phyloP scores from a whole-genome alignment of 192 early-diverging fungal genomes.

The Neocallimastix lanati region DNA sequence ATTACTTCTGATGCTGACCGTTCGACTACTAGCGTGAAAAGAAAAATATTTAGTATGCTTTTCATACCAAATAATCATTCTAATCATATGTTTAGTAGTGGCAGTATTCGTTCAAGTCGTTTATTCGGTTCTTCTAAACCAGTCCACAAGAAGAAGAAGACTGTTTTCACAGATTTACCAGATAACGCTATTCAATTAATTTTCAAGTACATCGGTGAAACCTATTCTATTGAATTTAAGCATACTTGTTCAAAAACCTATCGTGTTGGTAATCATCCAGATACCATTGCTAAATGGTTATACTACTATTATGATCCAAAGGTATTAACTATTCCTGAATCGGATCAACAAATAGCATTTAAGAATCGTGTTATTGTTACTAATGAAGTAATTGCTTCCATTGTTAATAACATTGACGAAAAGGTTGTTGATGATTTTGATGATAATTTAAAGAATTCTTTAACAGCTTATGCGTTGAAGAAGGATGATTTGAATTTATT shows the following conservation, averaged over 20 bases:
- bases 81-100: background rate
- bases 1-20: background rate
- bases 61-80: background rate
- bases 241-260: background rate
- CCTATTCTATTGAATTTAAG: background rate
- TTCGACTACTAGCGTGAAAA: background rate
- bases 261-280: background rate
- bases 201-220: background rate
- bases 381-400: background rate
- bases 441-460: background rate
- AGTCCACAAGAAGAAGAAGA: background rate
- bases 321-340: background rate
- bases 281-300: background rate
- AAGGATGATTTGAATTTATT: background rate
- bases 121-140: background rate
- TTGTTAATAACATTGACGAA: background rate
- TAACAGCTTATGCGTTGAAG: background rate
- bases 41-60: background rate
- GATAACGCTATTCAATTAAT: background rate
- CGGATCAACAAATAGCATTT: background rate
- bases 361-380: background rate
- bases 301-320: background rate
- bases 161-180: background rate
- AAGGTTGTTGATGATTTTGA: background rate
- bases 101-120: background rate